Percentiles rank a stretch among this genome's conserved stretches.
phyloP scores from a whole-genome alignment of 805 yeast genomes.

The Metschnikowia henanensis region DNA sequence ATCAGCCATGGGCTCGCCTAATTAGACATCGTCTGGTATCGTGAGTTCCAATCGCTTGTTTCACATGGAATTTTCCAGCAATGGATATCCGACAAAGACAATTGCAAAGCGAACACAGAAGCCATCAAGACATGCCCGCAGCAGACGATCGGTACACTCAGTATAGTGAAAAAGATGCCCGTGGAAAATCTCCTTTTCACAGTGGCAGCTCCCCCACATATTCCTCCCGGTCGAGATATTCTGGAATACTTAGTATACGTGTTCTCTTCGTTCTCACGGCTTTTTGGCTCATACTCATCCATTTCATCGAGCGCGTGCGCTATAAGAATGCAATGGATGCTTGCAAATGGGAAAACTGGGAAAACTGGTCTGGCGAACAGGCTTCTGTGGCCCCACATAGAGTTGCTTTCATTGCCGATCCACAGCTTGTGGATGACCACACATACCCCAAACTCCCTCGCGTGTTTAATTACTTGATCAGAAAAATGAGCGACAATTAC shows the following conservation, averaged over 20 bases:
- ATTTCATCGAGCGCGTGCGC: constrained; percentile 33
- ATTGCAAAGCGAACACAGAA: neutral
- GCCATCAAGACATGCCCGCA: no score
- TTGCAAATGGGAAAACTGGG: constrained; percentile 67
- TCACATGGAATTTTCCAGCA: no score
- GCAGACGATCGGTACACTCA: no score
- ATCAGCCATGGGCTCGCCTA: neutral
- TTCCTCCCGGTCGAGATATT: neutral
- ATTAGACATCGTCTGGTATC: neutral
- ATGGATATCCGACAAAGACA: neutral
- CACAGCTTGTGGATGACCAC: constrained; percentile 86
- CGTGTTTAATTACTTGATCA: constrained; percentile 53
- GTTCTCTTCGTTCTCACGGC: constrained; percentile 6
- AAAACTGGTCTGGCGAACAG: constrained; percentile 22
- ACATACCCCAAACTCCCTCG: constrained; percentile 77
- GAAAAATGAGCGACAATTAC: constrained; percentile 70
- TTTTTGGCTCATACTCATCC: constrained; percentile 29
- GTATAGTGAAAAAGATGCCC: neutral
- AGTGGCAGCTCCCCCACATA: neutral
- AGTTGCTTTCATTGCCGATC: constrained; percentile 78
- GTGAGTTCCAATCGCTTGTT: no score
- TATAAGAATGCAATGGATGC: constrained; percentile 23
- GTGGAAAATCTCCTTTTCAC: neutral
- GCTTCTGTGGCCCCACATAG: constrained; percentile 40
- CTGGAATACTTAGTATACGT: neutral